Conservation (phyloP, 2,329 filamentous ascomycete species). For the Pseudonectria buxi region DNA sequence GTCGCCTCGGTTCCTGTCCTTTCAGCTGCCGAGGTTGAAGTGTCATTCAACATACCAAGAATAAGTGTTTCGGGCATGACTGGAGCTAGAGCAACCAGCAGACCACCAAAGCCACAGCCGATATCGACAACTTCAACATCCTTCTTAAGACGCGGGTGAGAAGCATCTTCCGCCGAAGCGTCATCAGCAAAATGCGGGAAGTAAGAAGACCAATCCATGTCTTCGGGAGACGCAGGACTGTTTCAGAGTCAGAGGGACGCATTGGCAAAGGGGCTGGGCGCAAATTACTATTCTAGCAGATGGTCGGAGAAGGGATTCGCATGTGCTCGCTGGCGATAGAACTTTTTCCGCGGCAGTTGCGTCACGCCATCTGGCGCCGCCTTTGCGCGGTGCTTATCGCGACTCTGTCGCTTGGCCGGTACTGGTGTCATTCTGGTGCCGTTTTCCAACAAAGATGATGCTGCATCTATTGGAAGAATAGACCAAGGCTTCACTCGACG, state of each 20-base stretch:
- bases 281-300: conserved; percentile 68
- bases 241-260: conserved; percentile 4
- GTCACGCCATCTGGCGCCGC: conserved; percentile 45
- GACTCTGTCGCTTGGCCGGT: conserved; percentile 55
- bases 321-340: conserved; percentile 92
- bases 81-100: conserved; percentile 79
- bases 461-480: too few relatives aligned
- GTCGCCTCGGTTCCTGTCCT: neutral
- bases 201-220: conserved; percentile 87
- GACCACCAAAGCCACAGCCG: conserved; percentile 90
- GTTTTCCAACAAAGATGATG: too few relatives aligned
- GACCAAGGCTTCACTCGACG: too few relatives aligned
- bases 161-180: conserved; percentile 20
- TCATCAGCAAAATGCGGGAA: conserved; percentile 66
- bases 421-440: conserved; percentile 22
- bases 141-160: conserved; percentile 35
- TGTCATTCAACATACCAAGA: conserved; percentile 52
- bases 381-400: conserved; percentile 56
- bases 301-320: conserved; percentile 98
- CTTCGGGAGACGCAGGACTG: conserved; percentile 69
- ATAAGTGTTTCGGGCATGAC: conserved; percentile 75
- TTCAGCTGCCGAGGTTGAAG: neutral
- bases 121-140: conserved; percentile 92
- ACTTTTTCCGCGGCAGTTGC: conserved; percentile 83
- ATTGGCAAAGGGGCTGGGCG: conserved; percentile 1